Evolutionary conservation across 345 rosid species (phyloP).

Genomic region (Passiflora organensis): DNA sequence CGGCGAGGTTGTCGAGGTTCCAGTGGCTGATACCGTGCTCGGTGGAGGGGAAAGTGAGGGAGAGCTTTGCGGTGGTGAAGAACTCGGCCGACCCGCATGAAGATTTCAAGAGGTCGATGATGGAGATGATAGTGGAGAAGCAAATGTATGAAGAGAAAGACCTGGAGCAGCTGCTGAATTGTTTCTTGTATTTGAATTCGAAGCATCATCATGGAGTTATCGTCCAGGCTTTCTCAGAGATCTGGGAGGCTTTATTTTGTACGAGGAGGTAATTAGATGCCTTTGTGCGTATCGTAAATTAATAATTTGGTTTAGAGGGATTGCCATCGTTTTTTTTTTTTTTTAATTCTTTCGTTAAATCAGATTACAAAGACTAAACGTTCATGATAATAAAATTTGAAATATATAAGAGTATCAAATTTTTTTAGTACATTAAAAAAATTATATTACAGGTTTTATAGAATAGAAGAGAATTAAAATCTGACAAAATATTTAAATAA

Average conservation of each 20-base stretch:
- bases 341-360: no score
- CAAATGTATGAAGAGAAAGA: conserved; percentile 23
- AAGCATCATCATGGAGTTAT: conserved; percentile 49
- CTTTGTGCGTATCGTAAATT: no score
- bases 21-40: conserved; percentile 57
- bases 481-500: no score
- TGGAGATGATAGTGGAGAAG: conserved; percentile 29
- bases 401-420: no score
- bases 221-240: conserved; percentile 48
- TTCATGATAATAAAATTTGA: no score
- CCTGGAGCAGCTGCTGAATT: conserved; percentile 21
- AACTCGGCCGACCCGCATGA: conserved; percentile 39
- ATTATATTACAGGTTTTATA: no score
- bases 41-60: conserved; percentile 55
- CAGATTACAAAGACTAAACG: no score
- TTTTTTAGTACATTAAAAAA: no score
- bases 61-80: conserved; percentile 75
- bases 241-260: conserved; percentile 49
- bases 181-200: conserved; percentile 50
- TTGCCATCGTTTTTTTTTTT: no score
- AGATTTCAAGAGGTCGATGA: conserved; percentile 29
- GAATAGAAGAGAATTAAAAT: no score
- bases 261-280: conserved; percentile 14
- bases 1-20: conserved; percentile 57
- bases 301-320: no score